phyloP scores from a whole-genome alignment of 1,284 basidiomycete species.

The Rhodotorula mucilaginosa region DNA sequence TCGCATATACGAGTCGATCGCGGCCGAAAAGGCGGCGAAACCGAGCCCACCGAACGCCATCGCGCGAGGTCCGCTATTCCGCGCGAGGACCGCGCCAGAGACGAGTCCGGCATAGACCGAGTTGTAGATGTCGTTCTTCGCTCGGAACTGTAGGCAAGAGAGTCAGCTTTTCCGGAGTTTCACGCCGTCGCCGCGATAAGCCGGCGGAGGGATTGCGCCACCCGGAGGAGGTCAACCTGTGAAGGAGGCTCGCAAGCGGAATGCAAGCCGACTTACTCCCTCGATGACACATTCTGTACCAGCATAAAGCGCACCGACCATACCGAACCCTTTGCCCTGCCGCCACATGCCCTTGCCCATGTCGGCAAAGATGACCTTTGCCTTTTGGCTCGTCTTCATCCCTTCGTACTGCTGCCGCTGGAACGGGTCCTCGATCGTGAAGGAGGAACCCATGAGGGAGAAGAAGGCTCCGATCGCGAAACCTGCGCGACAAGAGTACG shows the following conservation, averaged over 20 bases:
- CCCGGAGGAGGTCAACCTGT: not conserved
- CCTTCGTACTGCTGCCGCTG: slow-evolving; percentile 50
- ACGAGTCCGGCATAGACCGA: slow-evolving; percentile 55
- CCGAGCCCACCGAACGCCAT: slow-evolving; percentile 70
- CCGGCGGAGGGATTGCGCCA: too few relatives aligned
- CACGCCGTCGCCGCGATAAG: too few relatives aligned
- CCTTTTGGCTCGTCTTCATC: slow-evolving; percentile 66
- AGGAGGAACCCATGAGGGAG: slow-evolving; percentile 90
- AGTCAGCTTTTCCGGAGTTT: too few relatives aligned
- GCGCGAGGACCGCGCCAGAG: slow-evolving; percentile 59
- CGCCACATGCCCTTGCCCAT: slow-evolving; percentile 92
- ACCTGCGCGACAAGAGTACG: slow-evolving; percentile 55
- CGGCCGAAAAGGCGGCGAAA: slow-evolving; percentile 86
- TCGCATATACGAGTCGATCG: slow-evolving; percentile 80
- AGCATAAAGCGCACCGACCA: slow-evolving; percentile 88
- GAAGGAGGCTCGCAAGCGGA: not conserved
- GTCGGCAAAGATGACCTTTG: slow-evolving; percentile 82
- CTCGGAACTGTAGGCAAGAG: slow-evolving; percentile 68
- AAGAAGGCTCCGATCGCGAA: slow-evolving; percentile 93
- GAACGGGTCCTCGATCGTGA: slow-evolving; percentile 92
- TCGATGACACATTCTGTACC: slow-evolving; percentile 95
- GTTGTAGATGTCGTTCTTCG: slow-evolving; percentile 91
- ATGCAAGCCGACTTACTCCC: slow-evolving; percentile 64
- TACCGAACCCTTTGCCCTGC: slow-evolving; percentile 87
- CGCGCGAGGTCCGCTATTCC: slow-evolving; percentile 72